Percentiles rank a stretch among this genome's conserved stretches.
phyloP scores from a whole-genome alignment of 164 flowering plant species.

The Umbellularia californica region DNA sequence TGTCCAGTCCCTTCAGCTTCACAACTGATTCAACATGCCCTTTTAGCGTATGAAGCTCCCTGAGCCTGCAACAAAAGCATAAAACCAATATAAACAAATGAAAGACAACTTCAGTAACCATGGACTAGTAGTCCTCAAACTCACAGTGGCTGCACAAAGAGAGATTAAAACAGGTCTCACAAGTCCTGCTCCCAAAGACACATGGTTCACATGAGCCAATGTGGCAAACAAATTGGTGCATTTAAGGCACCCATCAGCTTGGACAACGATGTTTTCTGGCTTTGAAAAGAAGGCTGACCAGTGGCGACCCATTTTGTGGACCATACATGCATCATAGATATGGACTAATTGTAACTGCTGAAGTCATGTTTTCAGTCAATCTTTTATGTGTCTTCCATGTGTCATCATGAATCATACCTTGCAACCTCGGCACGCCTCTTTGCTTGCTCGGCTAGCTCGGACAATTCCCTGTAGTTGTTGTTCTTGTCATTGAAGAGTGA shows the following conservation, averaged over 20 bases:
- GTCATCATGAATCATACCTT: slow-evolving; percentile 8
- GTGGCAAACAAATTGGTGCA: no score
- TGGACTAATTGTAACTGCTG: background rate
- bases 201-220: no score
- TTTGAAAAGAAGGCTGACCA: no score
- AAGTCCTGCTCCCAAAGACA: background rate
- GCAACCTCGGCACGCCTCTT: slow-evolving; percentile 27
- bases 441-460: slow-evolving; percentile 22
- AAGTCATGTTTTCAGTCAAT: background rate
- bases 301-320: no score
- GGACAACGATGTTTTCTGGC: no score
- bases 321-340: background rate
- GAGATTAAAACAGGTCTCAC: background rate
- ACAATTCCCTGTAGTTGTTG: slow-evolving; percentile 28
- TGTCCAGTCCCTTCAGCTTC: slow-evolving; percentile 26
- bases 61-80: slow-evolving; percentile 13
- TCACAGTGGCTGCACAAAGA: no score
- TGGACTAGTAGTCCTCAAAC: no score
- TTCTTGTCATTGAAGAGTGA: slow-evolving; percentile 25
- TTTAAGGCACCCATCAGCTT: no score
- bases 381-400: background rate
- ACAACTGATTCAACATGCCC: slow-evolving; percentile 28
- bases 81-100: no score
- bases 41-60: slow-evolving; percentile 26
- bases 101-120: no score